A percentile compares a stretch with the other conserved stretches of the same genome.
phyloP scores from a whole-genome alignment of 345 rosid species.

The Conringia planisiliqua region DNA sequence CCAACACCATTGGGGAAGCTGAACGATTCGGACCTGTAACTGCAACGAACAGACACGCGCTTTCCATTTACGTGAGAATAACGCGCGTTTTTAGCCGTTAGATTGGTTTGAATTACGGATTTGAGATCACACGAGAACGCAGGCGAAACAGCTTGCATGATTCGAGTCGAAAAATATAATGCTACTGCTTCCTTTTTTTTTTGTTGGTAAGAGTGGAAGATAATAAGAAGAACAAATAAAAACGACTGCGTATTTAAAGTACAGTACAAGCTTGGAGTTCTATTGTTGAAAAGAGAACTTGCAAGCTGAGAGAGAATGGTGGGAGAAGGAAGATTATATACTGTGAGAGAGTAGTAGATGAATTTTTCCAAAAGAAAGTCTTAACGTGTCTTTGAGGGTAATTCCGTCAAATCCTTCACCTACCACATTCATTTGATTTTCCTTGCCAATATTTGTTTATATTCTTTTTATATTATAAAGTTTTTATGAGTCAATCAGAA shows the following conservation, averaged over 20 bases:
- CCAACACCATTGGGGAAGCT: conserved; percentile 52
- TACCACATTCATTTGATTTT: conserved; percentile 28
- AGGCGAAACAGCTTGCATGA: conserved; percentile 48
- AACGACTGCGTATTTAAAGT: conserved; percentile 10
- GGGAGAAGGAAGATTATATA: conserved; percentile 24
- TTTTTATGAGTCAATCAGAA: background rate
- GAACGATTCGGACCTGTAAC: conserved; percentile 49
- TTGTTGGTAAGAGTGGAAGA: background rate
- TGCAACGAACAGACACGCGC: conserved; percentile 25
- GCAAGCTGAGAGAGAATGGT: conserved; percentile 31
- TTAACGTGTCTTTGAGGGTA: conserved; percentile 26
- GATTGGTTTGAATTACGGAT: conserved; percentile 13
- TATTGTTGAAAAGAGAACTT: conserved; percentile 19
- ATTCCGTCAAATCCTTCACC: conserved; percentile 31
- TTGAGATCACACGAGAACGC: conserved; percentile 30
- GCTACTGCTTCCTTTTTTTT: background rate
- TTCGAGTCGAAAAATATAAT: background rate
- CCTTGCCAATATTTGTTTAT: background rate
- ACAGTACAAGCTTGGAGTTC: conserved; percentile 29
- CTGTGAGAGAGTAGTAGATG: background rate
- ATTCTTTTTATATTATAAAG: conserved; percentile 4
- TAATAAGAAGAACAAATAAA: background rate
- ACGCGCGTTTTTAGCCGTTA: conserved; percentile 20
- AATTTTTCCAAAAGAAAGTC: conserved; percentile 1
- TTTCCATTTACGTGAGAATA: background rate